Evolutionary conservation across 768 basidiomycete species (phyloP).

Genomic region (Holtermanniella nyarrowii): DNA sequence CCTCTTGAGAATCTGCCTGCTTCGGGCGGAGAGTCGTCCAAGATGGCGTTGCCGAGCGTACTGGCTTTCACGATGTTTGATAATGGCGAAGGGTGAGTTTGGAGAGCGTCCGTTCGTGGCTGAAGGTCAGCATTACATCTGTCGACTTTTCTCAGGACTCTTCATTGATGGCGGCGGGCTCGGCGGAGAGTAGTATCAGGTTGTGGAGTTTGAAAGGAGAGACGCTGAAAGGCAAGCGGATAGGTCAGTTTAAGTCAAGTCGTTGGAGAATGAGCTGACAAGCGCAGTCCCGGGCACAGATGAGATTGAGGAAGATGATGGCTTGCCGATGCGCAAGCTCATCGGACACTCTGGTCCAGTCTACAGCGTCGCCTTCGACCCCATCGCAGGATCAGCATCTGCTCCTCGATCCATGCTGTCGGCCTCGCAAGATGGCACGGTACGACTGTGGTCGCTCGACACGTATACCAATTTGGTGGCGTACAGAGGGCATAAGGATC

Average conservation of each 20-base stretch:
- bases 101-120: background rate
- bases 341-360: slow-evolving; percentile 96
- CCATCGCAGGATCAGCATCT: slow-evolving; percentile 70
- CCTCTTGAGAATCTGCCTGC: slow-evolving; percentile 39
- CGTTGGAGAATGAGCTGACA: background rate
- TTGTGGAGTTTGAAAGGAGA: slow-evolving; percentile 93
- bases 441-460: slow-evolving; percentile 89
- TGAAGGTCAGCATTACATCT: slow-evolving; percentile 57
- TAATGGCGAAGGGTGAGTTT: slow-evolving; percentile 76
- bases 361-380: slow-evolving; percentile 88
- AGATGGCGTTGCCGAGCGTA: slow-evolving; percentile 55
- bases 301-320: slow-evolving; percentile 63
- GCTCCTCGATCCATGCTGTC: slow-evolving; percentile 83
- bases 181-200: slow-evolving; percentile 87
- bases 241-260: slow-evolving; percentile 11
- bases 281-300: slow-evolving; percentile 11
- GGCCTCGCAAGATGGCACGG: slow-evolving; percentile 80
- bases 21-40: background rate
- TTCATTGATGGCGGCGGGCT: slow-evolving; percentile 86
- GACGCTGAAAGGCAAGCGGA: slow-evolving; percentile 48
- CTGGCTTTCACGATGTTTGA: slow-evolving; percentile 94
- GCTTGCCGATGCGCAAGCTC: slow-evolving; percentile 79
- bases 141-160: slow-evolving; percentile 83
- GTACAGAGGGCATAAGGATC: slow-evolving; percentile 91
- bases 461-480: slow-evolving; percentile 88